Conservation (phyloP, 1,284 basidiomycete species). For the Exsudoporus floridanus region DNA sequence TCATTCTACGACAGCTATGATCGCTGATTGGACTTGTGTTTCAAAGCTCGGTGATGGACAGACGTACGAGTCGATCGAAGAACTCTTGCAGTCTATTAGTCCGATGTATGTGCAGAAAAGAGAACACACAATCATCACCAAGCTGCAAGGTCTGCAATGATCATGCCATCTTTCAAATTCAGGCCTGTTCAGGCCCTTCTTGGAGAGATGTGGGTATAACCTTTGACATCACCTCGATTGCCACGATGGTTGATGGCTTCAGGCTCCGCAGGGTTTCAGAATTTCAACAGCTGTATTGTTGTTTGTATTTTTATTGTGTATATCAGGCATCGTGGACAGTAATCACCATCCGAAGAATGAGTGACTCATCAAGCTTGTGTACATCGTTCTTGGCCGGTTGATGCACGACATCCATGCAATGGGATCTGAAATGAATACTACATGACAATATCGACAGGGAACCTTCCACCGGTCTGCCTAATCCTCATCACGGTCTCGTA, state of each 20-base stretch:
- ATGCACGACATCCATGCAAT: not conserved
- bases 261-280: not conserved
- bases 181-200: no score
- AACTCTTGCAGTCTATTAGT: constrained; percentile 53
- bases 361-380: not conserved
- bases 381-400: not conserved
- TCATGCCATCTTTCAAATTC: not conserved
- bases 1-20: not conserved
- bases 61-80: constrained; percentile 57
- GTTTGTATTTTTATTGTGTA: constrained; percentile 18
- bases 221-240: not conserved
- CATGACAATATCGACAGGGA: constrained; percentile 10
- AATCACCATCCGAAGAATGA: not conserved
- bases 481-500: constrained; percentile 50
- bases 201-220: constrained; percentile 7
- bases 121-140: constrained; percentile 48
- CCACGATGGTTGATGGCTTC: constrained; percentile 5
- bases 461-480: constrained; percentile 31
- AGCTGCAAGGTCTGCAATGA: constrained; percentile 46
- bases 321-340: constrained; percentile 1
- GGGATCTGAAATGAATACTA: not conserved
- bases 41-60: constrained; percentile 22
- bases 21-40: constrained; percentile 9
- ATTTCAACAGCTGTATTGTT: not conserved
- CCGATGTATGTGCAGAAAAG: constrained; percentile 47